A percentile compares a stretch with the other conserved stretches of the same genome.
phyloP scores from a whole-genome alignment of 805 yeast species.

The Zygosaccharomyces bisporus region DNA sequence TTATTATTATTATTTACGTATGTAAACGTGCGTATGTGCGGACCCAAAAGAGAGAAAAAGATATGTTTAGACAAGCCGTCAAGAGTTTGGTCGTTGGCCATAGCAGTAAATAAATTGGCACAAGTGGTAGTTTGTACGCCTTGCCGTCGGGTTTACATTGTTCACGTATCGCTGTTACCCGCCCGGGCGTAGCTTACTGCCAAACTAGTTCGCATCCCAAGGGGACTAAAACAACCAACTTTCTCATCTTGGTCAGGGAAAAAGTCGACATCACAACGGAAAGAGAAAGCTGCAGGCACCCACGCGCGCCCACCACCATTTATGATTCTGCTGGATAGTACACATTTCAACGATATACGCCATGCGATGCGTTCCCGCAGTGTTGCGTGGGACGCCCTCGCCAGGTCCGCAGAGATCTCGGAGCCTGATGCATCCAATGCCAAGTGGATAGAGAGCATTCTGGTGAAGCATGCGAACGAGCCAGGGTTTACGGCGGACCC shows the following conservation, averaged over 20 bases:
- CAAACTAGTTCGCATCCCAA: neutral
- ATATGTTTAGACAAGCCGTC: too few species aligned
- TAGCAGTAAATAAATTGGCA: too few species aligned
- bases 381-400: constrained; percentile 89
- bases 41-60: neutral
- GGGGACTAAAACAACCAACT: constrained; percentile 1
- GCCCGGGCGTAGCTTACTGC: neutral
- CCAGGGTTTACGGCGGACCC: constrained; percentile 42
- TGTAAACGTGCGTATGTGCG: neutral
- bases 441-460: constrained; percentile 29
- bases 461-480: constrained; percentile 39
- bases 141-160: neutral
- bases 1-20: too few species aligned
- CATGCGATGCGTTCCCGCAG: constrained; percentile 71
- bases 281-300: too few species aligned
- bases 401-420: constrained; percentile 64
- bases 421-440: constrained; percentile 59
- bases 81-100: too few species aligned
- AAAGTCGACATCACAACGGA: too few species aligned
- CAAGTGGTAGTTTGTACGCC: too few species aligned
- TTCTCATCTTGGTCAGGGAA: neutral
- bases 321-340: constrained; percentile 52
- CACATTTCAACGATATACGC: constrained; percentile 60
- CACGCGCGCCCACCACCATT: too few species aligned
- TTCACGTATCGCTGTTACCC: neutral